phyloP scores from a whole-genome alignment of 345 rosid genomes.

The Euphorbia lathyris region DNA sequence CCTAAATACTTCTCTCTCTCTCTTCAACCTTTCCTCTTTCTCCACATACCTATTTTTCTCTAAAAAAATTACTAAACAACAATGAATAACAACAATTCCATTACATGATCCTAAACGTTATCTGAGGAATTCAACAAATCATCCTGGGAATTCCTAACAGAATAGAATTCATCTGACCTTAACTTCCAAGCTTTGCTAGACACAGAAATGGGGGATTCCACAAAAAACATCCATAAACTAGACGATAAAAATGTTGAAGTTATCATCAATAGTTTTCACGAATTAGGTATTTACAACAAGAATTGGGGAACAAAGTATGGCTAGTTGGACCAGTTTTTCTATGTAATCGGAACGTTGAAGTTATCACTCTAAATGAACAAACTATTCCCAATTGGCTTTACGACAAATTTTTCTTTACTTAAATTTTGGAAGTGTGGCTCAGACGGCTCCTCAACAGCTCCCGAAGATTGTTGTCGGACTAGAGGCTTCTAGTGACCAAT shows the following conservation, averaged over 20 bases:
- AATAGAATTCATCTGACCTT: slow-evolving; percentile 43
- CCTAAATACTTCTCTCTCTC: too few relatives aligned
- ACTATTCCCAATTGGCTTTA: slow-evolving; percentile 43
- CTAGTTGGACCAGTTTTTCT: slow-evolving; percentile 45
- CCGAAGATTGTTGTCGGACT: slow-evolving; percentile 41
- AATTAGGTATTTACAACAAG: slow-evolving; percentile 39
- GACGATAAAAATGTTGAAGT: slow-evolving; percentile 29
- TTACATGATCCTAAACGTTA: too few relatives aligned
- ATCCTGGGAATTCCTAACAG: slow-evolving; percentile 42
- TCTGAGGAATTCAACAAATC: too few relatives aligned
- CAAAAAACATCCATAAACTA: slow-evolving; percentile 1
- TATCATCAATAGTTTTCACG: slow-evolving; percentile 41
- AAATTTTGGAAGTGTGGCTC: slow-evolving; percentile 42
- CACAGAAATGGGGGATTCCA: not conserved
- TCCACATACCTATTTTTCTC: too few relatives aligned
- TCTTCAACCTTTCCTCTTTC: too few relatives aligned
- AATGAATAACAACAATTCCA: too few relatives aligned
- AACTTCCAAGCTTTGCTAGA: slow-evolving; percentile 24
- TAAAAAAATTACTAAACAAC: too few relatives aligned
- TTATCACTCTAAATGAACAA: slow-evolving; percentile 31
- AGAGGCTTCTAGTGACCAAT: slow-evolving; percentile 34
- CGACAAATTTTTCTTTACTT: slow-evolving; percentile 43
- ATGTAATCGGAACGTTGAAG: slow-evolving; percentile 28
- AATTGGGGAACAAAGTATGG: slow-evolving; percentile 41
- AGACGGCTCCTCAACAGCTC: slow-evolving; percentile 35